These are phyloP conservation scores for Sphaerulina populicola DNA, from an alignment of 2,329 filamentous ascomycete genomes.

Conservation along the genomic window DNA sequence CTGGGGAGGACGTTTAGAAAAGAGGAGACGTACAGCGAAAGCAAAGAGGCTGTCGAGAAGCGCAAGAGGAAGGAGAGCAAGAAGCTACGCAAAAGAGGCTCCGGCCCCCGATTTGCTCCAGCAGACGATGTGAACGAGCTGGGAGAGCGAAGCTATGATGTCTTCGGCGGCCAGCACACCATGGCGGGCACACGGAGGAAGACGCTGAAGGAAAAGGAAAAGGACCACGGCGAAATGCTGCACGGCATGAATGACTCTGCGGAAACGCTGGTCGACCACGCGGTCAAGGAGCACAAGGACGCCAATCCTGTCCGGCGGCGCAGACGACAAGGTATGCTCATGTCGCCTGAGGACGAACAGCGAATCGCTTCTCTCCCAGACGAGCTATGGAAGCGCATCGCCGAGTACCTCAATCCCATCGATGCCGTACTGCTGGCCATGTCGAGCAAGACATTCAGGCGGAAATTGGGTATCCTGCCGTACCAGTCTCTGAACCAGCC, in stretches of 20 bases:
- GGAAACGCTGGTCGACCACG: slow-evolving; percentile 29
- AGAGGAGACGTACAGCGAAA: slow-evolving; percentile 26
- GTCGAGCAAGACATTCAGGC: slow-evolving; percentile 41
- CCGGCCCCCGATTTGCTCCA: slow-evolving; percentile 6
- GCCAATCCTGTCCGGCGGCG: slow-evolving; percentile 5
- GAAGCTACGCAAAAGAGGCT: slow-evolving; percentile 18
- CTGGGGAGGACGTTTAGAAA: slow-evolving; percentile 26
- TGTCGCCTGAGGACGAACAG: slow-evolving; percentile 31
- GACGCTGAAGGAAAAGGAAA: slow-evolving; percentile 9
- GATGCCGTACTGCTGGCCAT: slow-evolving; percentile 46
- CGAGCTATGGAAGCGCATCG: slow-evolving; percentile 42
- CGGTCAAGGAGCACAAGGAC: slow-evolving; percentile 2
- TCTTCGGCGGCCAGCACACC: slow-evolving; percentile 24
- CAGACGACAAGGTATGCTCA: slow-evolving; percentile 10
- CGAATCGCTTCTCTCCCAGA: slow-evolving; percentile 41
- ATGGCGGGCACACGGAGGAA: slow-evolving; percentile 12
- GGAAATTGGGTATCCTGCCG: slow-evolving; percentile 37
- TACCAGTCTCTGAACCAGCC: slow-evolving; percentile 37
- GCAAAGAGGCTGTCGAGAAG: slow-evolving; percentile 24
- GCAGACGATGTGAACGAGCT: slow-evolving; percentile 27
- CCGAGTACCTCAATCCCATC: slow-evolving; percentile 37
- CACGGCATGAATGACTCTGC: slow-evolving; percentile 33
- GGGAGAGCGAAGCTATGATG: slow-evolving; percentile 28
- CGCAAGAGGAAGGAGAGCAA: slow-evolving; percentile 22
- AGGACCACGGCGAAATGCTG: slow-evolving; percentile 35